These are phyloP conservation scores for Rubus idaeus DNA, from an alignment of 306 rosid genomes.

Conservation along the genomic window DNA sequence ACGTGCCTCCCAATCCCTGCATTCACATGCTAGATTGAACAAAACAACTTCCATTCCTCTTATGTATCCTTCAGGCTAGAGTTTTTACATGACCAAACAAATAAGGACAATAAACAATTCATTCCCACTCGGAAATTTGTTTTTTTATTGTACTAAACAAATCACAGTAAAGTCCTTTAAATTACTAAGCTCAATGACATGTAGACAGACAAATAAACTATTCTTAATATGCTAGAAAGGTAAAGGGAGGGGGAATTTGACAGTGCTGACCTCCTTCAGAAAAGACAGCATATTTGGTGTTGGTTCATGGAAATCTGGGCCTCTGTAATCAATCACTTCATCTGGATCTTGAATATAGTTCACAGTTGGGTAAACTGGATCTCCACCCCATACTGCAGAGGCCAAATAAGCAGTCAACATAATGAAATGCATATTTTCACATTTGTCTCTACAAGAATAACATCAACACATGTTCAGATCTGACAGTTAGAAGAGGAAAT, in stretches of 20 bases:
- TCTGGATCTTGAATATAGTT: constrained; percentile 96
- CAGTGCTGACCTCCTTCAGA: constrained; percentile 71
- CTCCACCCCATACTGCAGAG: constrained; percentile 98
- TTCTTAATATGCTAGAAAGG: not conserved
- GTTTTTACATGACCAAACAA: not conserved
- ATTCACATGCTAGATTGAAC: not conserved
- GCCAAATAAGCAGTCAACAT: constrained; percentile 27
- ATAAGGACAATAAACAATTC: not conserved
- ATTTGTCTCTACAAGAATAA: constrained; percentile 1
- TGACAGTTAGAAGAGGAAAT: not conserved
- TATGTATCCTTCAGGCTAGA: not conserved
- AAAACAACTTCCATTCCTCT: not conserved
- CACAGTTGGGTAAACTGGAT: constrained; percentile 96
- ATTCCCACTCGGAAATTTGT: not conserved
- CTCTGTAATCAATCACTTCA: constrained; percentile 80
- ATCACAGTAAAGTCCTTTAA: not conserved
- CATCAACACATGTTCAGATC: not conserved
- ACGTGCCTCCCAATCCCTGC: not conserved
- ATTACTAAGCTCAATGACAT: not conserved
- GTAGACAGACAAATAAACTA: not conserved
- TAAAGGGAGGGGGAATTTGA: constrained; percentile 10
- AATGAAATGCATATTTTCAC: not conserved
- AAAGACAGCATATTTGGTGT: constrained; percentile 74
- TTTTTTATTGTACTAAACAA: not conserved
- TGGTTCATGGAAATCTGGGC: constrained; percentile 91